Conservation (phyloP, 345 rosid genomes). For the Rhizophora mangle region DNA sequence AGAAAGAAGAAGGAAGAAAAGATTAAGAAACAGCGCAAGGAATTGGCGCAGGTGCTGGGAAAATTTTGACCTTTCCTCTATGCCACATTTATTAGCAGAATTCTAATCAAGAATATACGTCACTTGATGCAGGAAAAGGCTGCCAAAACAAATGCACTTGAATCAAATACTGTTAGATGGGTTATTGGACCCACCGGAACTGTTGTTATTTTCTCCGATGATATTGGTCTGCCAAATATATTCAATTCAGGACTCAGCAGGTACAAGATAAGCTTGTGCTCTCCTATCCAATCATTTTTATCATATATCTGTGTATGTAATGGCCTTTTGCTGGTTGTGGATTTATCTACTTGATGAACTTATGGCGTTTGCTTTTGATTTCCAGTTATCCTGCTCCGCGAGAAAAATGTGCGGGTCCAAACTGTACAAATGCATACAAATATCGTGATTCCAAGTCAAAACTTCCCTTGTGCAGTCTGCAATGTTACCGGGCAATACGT, state of each 20-base stretch:
- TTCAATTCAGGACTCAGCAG: constrained; percentile 40
- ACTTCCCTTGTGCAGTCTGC: constrained; percentile 32
- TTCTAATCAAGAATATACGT: neutral
- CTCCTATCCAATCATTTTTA: neutral
- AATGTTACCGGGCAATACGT: constrained; percentile 31
- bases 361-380: neutral
- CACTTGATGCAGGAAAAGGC: constrained; percentile 14
- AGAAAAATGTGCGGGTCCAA: constrained; percentile 31
- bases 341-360: neutral
- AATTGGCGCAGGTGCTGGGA: constrained; percentile 23
- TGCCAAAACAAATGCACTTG: constrained; percentile 3
- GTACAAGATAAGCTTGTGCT: constrained; percentile 27
- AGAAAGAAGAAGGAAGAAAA: constrained; percentile 31
- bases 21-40: constrained; percentile 17
- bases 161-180: constrained; percentile 24
- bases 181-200: constrained; percentile 24
- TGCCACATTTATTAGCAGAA: neutral
- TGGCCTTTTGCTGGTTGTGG: neutral
- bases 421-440: constrained; percentile 27
- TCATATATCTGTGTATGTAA: neutral
- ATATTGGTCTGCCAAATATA: constrained; percentile 24
- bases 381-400: constrained; percentile 32
- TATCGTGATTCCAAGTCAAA: constrained; percentile 25
- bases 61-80: neutral
- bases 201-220: constrained; percentile 24